These are phyloP conservation scores for Ilyonectria mors-panacis DNA, from an alignment of 2,329 filamentous ascomycete genomes.

Conservation along the genomic window DNA sequence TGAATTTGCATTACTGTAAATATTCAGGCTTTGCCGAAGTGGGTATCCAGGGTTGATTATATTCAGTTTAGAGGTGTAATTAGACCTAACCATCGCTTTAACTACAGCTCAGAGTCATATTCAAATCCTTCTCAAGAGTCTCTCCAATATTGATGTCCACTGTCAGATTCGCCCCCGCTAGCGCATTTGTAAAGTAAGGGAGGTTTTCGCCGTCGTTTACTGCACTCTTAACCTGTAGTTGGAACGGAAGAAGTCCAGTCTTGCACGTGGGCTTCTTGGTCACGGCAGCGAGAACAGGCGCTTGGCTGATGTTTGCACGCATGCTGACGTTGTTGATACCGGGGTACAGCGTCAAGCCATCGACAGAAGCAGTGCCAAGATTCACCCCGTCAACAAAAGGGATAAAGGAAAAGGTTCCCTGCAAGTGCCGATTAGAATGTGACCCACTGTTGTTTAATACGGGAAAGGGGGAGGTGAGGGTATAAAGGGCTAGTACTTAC, in stretches of 20 bases:
- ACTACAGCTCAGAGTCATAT: conserved; percentile 10
- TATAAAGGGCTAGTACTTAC: neutral
- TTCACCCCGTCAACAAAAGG: neutral
- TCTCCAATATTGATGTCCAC: neutral
- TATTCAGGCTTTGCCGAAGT: too few relatives aligned
- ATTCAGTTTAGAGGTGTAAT: too few relatives aligned
- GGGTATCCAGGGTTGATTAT: too few relatives aligned
- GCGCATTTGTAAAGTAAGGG: conserved; percentile 5
- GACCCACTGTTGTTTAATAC: neutral
- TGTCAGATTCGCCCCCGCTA: neutral
- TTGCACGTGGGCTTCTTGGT: conserved; percentile 5
- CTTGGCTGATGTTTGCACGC: conserved; percentile 6
- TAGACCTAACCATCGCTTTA: neutral
- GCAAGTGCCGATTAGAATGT: neutral
- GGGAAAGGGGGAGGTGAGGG: neutral
- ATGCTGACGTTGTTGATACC: conserved; percentile 12
- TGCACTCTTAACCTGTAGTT: conserved; percentile 3
- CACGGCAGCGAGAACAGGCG: neutral
- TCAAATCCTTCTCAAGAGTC: conserved; percentile 3
- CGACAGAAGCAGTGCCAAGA: neutral
- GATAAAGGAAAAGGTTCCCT: conserved; percentile 7
- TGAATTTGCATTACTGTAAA: too few relatives aligned
- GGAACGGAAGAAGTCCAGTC: conserved; percentile 7
- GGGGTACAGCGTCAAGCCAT: neutral
- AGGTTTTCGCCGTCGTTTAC: conserved; percentile 2